Conservation (phyloP, 495 filamentous ascomycete species). For the Arthonia radiata region DNA sequence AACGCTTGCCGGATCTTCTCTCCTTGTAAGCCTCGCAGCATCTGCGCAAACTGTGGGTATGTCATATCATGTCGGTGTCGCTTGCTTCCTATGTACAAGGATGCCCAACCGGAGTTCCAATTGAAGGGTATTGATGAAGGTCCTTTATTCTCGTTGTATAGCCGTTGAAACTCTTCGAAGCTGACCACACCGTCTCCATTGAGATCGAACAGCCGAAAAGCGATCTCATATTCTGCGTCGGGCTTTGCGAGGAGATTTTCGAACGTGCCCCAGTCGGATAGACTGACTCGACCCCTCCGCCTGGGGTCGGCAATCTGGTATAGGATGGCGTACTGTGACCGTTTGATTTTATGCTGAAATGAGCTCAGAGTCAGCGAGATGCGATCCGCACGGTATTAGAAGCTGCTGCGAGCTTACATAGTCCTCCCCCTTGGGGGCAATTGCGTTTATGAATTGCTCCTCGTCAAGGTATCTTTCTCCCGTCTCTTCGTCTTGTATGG, state of each 20-base stretch:
- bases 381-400: slow-evolving; percentile 4
- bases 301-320: slow-evolving; percentile 71
- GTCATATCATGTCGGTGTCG: slow-evolving; percentile 68
- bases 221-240: slow-evolving; percentile 96
- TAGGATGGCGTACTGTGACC: slow-evolving; percentile 79
- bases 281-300: slow-evolving; percentile 38
- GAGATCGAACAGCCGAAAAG: slow-evolving; percentile 82
- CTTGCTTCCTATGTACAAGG: slow-evolving; percentile 68
- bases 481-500: slow-evolving; percentile 42
- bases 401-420: slow-evolving; percentile 39
- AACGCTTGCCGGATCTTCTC: slow-evolving; percentile 92
- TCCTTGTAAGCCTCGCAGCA: slow-evolving; percentile 86
- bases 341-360: slow-evolving; percentile 78
- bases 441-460: slow-evolving; percentile 68
- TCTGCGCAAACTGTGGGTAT: slow-evolving; percentile 93
- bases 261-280: slow-evolving; percentile 78
- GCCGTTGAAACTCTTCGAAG: slow-evolving; percentile 57
- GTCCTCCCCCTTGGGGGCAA: slow-evolving; percentile 70
- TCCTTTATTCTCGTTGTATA: slow-evolving; percentile 66
- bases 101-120: slow-evolving; percentile 95
- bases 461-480: slow-evolving; percentile 60
- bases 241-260: slow-evolving; percentile 83
- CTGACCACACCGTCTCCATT: slow-evolving; percentile 61
- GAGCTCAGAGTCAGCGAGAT: slow-evolving; percentile 2
- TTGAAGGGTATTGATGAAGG: slow-evolving; percentile 70